phyloP scores from a whole-genome alignment of 2,329 filamentous ascomycete genomes.

The Nakataea oryzae region DNA sequence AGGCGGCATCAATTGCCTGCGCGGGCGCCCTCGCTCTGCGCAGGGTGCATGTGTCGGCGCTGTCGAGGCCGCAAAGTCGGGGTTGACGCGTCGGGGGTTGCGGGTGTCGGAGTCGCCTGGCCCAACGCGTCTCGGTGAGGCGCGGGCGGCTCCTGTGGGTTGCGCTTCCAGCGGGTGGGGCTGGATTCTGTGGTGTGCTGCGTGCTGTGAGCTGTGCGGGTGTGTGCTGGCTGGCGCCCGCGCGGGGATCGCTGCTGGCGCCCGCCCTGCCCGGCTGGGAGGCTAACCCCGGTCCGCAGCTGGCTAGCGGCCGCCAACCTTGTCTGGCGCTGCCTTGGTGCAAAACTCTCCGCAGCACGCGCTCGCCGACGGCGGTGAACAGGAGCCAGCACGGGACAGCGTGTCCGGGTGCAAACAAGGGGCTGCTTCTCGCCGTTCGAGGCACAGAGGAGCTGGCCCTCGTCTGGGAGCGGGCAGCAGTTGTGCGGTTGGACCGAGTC shows the following conservation, averaged over 20 bases:
- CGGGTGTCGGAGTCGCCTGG: not conserved
- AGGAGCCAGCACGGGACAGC: too few species aligned
- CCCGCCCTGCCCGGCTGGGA: not conserved
- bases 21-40: not conserved
- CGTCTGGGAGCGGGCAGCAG: too few species aligned
- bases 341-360: not conserved
- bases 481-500: too few species aligned
- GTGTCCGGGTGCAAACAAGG: too few species aligned
- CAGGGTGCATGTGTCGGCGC: not conserved
- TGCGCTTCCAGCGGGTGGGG: not conserved
- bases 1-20: not conserved
- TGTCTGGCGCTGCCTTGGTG: not conserved
- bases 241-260: not conserved
- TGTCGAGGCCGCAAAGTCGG: not conserved
- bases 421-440: too few species aligned
- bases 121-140: not conserved
- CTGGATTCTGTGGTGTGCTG: not conserved
- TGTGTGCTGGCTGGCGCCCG: not conserved
- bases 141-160: not conserved
- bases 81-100: not conserved
- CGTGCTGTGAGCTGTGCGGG: too few species aligned
- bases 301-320: not conserved
- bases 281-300: not conserved
- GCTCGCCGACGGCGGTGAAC: too few species aligned
- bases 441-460: too few species aligned